Evolutionary conservation across 2,329 filamentous ascomycete genomes (phyloP).

Genomic region (Penicillium thymicola): DNA sequence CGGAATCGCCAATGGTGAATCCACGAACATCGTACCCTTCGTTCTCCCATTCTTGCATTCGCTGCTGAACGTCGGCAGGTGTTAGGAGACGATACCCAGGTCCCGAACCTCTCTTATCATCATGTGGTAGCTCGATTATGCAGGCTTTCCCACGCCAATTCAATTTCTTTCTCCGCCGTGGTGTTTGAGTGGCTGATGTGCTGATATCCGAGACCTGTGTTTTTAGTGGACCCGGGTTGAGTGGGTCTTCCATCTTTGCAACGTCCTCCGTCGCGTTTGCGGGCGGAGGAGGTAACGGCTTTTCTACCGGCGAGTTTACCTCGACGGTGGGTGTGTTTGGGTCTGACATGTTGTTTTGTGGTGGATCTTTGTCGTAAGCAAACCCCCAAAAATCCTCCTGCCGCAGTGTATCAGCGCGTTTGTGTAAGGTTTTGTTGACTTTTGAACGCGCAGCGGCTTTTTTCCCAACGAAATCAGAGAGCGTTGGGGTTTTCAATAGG

Average conservation of each 20-base stretch:
- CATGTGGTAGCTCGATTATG: constrained; percentile 64
- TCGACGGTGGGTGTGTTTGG: constrained; percentile 19
- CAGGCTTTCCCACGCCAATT: constrained; percentile 74
- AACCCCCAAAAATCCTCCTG: constrained; percentile 47
- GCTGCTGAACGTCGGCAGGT: constrained; percentile 37
- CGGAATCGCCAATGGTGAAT: constrained; percentile 35
- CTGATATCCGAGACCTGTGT: constrained; percentile 16
- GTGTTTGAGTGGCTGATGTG: constrained; percentile 28
- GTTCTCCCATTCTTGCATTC: constrained; percentile 41
- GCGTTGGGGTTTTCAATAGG: constrained; percentile 40
- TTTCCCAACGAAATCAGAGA: constrained; percentile 35
- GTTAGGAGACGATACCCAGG: constrained; percentile 38
- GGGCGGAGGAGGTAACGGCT: constrained; percentile 40
- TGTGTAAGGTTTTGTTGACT: constrained; percentile 34
- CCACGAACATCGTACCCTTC: constrained; percentile 45
- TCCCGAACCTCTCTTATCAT: constrained; percentile 61
- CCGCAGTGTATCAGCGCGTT: constrained; percentile 42
- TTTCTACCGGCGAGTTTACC: constrained; percentile 34
- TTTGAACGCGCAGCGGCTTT: constrained; percentile 26
- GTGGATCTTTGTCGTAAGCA: constrained; percentile 42
- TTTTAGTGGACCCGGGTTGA: constrained; percentile 10
- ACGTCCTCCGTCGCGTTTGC: constrained; percentile 11
- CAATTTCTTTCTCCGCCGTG: constrained; percentile 63
- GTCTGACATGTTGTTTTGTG: constrained; percentile 35
- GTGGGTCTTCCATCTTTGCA: constrained; percentile 1